Base-by-base conservation (phyloP, 495 filamentous ascomycete genomes). In the Penicillium coprophilum region DNA sequence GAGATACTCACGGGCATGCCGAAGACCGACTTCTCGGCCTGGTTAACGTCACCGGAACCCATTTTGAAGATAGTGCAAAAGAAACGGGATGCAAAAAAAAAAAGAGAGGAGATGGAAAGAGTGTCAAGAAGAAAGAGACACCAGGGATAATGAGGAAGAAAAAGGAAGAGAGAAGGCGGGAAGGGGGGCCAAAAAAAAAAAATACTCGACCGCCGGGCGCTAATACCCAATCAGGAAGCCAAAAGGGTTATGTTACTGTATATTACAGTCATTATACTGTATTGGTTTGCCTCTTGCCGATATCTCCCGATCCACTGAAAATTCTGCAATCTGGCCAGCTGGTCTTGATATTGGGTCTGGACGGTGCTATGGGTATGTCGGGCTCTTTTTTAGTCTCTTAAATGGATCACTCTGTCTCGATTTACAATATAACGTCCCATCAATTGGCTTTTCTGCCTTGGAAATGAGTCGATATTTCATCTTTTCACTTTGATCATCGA, bases 11-110 rank as follows among this genome's bases (percentile, higher is more conserved):
- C 73, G 69, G 76, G 91, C 91, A 96, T 94, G 83, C 92, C 92
- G 84, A 96, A 77, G 73, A 92, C 81, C 77, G 85, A 80, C 87
- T 92, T 90, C 59, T 89, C 90, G 62, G 59, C 65, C 67, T 80
- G 76, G 64, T 67, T 67, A 69, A 77, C 74, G 30, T 80, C 77
- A 76, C 76, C 76, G 55, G 70, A 66, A 59, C 72, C 62, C 79
- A 81, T 81, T 64, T 63, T 80, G 73, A 73, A 75, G 64, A 70
- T 70, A 74, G 68, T 72, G 71, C 71, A 64, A 64, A 66, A 65
- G 61, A 71, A 57, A 70, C 49, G 23, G 41, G 63, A 66, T 67
- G 58, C 65, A 54, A 65, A 62, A 64, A 69, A 64, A 69, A 63
- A 69, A 72, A 70, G 74, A 73, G 67, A 70, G 72, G 72, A 73